Evolutionary conservation across 2,329 filamentous ascomycete genomes (phyloP).

Genomic region (Blastomyces emzantsi): DNA sequence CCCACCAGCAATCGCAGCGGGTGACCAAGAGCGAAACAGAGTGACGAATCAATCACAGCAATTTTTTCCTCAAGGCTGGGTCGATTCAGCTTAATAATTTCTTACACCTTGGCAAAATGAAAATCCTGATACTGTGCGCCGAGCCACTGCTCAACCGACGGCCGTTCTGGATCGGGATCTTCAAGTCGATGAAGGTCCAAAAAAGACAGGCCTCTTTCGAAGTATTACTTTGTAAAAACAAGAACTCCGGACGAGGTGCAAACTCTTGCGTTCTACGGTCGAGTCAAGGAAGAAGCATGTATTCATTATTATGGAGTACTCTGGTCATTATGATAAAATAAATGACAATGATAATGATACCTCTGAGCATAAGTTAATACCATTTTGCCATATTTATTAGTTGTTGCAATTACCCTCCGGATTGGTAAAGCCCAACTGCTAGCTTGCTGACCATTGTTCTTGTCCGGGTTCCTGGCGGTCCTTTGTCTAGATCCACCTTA

Average conservation of each 20-base stretch:
- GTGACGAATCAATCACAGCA: background rate
- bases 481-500: background rate
- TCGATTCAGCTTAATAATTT: background rate
- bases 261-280: background rate
- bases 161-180: constrained; percentile 8
- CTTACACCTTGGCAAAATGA: constrained; percentile 1
- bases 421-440: background rate
- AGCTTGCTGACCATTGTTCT: background rate
- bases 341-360: background rate
- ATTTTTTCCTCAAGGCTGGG: background rate
- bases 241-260: background rate
- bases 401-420: background rate
- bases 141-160: background rate
- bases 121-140: background rate
- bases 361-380: background rate
- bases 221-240: background rate
- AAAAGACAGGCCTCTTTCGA: background rate
- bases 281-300: background rate
- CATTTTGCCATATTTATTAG: background rate
- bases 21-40: background rate
- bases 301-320: background rate
- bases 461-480: constrained; percentile 6
- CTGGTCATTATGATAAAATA: background rate
- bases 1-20: background rate
- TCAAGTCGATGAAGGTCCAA: constrained; percentile 1